These are phyloP conservation scores for Candida ulmi DNA, from an alignment of 805 yeast genomes.

Conservation along the genomic window DNA sequence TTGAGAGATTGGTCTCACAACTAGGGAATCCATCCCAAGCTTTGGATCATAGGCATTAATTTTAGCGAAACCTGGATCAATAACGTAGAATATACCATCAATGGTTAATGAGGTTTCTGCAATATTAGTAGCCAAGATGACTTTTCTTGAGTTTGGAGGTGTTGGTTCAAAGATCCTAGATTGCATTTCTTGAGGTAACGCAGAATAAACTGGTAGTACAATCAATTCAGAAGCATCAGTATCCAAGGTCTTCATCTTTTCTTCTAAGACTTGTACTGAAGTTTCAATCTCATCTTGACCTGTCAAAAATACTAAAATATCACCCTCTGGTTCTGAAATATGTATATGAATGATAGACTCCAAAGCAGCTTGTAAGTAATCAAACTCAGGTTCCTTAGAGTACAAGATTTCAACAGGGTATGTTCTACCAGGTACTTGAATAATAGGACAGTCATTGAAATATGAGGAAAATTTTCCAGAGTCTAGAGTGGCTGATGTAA, in stretches of 20 bases:
- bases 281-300: conserved; percentile 97
- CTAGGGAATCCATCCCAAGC: conserved; percentile 85
- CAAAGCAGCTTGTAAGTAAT: conserved; percentile 76
- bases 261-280: conserved; percentile 67
- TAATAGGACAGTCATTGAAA: conserved; percentile 76
- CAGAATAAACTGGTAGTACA: conserved; percentile 84
- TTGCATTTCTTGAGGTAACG: conserved; percentile 88
- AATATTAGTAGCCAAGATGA: conserved; percentile 90
- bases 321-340: conserved; percentile 71
- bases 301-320: conserved; percentile 73
- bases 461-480: conserved; percentile 77
- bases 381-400: conserved; percentile 78
- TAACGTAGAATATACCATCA: conserved; percentile 85
- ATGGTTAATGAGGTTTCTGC: conserved; percentile 97
- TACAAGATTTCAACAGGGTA: conserved; percentile 84
- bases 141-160: conserved; percentile 77
- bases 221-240: conserved; percentile 58
- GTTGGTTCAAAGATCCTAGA: conserved; percentile 85
- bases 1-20: conserved; percentile 81
- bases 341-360: conserved; percentile 87
- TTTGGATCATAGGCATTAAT: conserved; percentile 84
- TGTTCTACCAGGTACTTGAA: conserved; percentile 83
- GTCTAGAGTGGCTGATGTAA: conserved; percentile 93
- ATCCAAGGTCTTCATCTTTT: conserved; percentile 63
- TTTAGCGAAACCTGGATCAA: conserved; percentile 94